A percentile compares a stretch with the other conserved stretches of the same genome.
Evolutionary conservation across 2,329 filamentous ascomycete genomes (phyloP).

Genomic region (Mariannaea elegans): DNA sequence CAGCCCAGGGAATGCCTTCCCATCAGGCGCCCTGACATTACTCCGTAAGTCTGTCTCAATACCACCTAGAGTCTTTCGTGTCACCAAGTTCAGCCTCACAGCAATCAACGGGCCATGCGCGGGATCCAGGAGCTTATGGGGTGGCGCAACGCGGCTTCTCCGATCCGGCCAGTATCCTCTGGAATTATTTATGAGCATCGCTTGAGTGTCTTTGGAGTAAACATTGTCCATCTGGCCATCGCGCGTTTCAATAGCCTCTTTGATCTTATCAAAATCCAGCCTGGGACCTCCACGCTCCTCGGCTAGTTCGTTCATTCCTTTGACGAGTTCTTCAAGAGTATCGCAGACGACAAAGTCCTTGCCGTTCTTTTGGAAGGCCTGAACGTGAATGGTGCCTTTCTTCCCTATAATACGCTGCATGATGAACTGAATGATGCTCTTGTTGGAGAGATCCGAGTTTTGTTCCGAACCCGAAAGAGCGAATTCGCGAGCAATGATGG

Average conservation of each 20-base stretch:
- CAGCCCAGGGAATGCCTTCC: slow-evolving; percentile 58
- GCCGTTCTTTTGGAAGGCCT: slow-evolving; percentile 67
- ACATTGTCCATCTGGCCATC: slow-evolving; percentile 65
- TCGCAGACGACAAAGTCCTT: slow-evolving; percentile 68
- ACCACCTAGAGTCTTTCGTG: slow-evolving; percentile 68
- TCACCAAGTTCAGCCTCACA: slow-evolving; percentile 67
- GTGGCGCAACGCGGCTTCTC: slow-evolving; percentile 59
- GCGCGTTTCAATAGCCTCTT: slow-evolving; percentile 59
- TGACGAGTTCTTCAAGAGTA: slow-evolving; percentile 63
- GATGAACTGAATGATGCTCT: slow-evolving; percentile 63
- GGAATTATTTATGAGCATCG: slow-evolving; percentile 68
- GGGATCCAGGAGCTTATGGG: slow-evolving; percentile 63
- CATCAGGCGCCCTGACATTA: slow-evolving; percentile 63
- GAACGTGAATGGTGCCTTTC: slow-evolving; percentile 63
- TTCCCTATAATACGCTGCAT: slow-evolving; percentile 60
- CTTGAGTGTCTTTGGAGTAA: slow-evolving; percentile 68
- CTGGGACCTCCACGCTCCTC: slow-evolving; percentile 54
- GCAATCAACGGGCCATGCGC: slow-evolving; percentile 67
- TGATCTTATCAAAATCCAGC: slow-evolving; percentile 56
- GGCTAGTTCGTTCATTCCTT: slow-evolving; percentile 67
- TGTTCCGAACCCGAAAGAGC: slow-evolving; percentile 70
- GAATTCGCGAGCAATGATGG: slow-evolving; percentile 69
- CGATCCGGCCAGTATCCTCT: slow-evolving; percentile 65
- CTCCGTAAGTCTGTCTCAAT: slow-evolving; percentile 67
- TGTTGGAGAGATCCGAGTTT: slow-evolving; percentile 67